Percentiles rank a stretch among this genome's conserved stretches.
Evolutionary conservation across 1,284 basidiomycete genomes (phyloP).

Genomic region (Vanrija pseudolonga): DNA sequence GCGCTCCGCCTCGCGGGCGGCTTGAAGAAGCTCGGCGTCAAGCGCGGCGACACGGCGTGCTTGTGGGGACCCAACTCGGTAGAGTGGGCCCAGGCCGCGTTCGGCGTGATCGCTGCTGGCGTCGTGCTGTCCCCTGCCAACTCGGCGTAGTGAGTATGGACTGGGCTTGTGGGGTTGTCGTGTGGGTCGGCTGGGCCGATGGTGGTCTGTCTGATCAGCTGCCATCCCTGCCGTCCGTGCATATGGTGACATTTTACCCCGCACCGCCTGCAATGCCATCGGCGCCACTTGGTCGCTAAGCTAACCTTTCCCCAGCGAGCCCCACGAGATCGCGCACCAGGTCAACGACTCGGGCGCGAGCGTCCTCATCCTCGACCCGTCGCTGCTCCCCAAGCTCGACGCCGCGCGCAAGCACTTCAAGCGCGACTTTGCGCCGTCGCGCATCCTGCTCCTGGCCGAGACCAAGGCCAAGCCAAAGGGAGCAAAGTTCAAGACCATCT

Average conservation of each 20-base stretch:
- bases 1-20: constrained; percentile 59
- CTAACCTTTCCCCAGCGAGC: too few species aligned
- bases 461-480: constrained; percentile 8
- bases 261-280: too few species aligned
- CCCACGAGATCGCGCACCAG: constrained; percentile 32
- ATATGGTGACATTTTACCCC: too few species aligned
- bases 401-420: constrained; percentile 15
- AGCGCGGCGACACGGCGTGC: constrained; percentile 36
- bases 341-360: constrained; percentile 56
- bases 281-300: too few species aligned
- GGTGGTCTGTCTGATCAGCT: too few species aligned
- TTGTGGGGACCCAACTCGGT: constrained; percentile 56
- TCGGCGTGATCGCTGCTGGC: constrained; percentile 52
- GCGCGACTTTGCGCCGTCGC: not conserved
- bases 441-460: not conserved
- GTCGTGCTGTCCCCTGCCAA: constrained; percentile 40
- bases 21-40: constrained; percentile 42
- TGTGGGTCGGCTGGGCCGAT: too few species aligned
- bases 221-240: too few species aligned
- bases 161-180: too few species aligned
- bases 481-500: constrained; percentile 3
- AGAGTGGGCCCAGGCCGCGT: constrained; percentile 60
- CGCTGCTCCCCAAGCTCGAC: constrained; percentile 49
- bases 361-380: constrained; percentile 57
- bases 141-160: constrained; percentile 43